Percentiles rank a stretch among this genome's conserved stretches.
Conservation (phyloP, 1,139 yeast genomes). For the Suhomyces chickasaworum region DNA sequence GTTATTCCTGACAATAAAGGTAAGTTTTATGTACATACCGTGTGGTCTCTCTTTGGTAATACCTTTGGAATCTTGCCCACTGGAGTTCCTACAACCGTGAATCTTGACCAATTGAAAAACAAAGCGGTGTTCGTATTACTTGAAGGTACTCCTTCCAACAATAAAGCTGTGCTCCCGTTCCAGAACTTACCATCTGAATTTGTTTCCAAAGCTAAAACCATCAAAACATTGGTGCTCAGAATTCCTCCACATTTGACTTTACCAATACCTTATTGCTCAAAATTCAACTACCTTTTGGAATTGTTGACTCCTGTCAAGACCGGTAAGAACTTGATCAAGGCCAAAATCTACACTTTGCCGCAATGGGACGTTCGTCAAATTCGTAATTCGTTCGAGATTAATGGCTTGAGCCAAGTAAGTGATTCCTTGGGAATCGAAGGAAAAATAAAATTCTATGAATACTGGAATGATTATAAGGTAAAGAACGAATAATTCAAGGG, state of each 20-base stretch:
- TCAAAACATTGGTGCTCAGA: conserved; percentile 50
- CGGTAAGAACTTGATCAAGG: conserved; percentile 23
- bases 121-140: conserved; percentile 53
- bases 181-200: conserved; percentile 15
- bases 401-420: conserved; percentile 33
- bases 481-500: conserved; percentile 12
- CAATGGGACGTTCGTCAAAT: conserved; percentile 21
- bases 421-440: conserved; percentile 29
- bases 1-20: conserved; percentile 49
- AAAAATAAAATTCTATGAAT: conserved; percentile 37
- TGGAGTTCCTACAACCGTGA: conserved; percentile 17
- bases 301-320: conserved; percentile 27
- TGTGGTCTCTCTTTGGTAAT: conserved; percentile 36
- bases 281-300: conserved; percentile 26
- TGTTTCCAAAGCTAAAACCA: conserved; percentile 20
- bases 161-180: conserved; percentile 58
- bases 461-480: conserved; percentile 26
- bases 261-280: conserved; percentile 34
- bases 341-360: conserved; percentile 30
- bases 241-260: conserved; percentile 38
- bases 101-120: conserved; percentile 26
- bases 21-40: conserved; percentile 34
- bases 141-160: conserved; percentile 75
- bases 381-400: conserved; percentile 31
- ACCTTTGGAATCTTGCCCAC: conserved; percentile 26